Conservation (phyloP, 768 basidiomycete species). For the Agaricus subrufescens region DNA sequence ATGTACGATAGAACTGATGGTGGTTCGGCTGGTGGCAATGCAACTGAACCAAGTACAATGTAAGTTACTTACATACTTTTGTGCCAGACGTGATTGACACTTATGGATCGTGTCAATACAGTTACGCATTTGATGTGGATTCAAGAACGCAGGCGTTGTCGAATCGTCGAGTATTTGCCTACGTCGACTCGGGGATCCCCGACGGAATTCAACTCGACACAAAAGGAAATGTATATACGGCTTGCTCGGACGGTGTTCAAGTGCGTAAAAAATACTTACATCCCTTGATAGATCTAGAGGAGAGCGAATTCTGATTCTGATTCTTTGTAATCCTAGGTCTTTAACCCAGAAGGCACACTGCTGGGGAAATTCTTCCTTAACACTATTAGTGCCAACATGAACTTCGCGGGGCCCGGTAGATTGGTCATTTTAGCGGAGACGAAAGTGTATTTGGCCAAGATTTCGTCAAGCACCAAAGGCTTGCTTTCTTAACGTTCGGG, state of each 20-base stretch:
- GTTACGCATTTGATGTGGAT: conserved; percentile 69
- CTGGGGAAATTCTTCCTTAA: conserved; percentile 63
- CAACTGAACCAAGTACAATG: conserved; percentile 68
- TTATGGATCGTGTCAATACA: conserved; percentile 16
- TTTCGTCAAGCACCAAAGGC: conserved; percentile 28
- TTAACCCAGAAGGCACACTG: conserved; percentile 40
- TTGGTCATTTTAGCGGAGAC: conserved; percentile 46
- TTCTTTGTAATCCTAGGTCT: neutral
- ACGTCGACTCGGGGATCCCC: conserved; percentile 57
- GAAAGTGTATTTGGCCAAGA: conserved; percentile 41
- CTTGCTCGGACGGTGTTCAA: conserved; percentile 64
- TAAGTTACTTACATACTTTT: conserved; percentile 24
- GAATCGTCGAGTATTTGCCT: conserved; percentile 64
- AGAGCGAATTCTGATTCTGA: neutral
- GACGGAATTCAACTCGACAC: conserved; percentile 66
- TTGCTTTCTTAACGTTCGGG: neutral
- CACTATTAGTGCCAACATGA: conserved; percentile 38
- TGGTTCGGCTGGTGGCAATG: conserved; percentile 36
- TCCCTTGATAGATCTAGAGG: too few relatives aligned
- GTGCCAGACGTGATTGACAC: too few relatives aligned
- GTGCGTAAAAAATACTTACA: conserved; percentile 23
- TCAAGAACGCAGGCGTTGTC: conserved; percentile 44
- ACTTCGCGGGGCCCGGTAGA: conserved; percentile 37
- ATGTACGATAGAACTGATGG: conserved; percentile 46
- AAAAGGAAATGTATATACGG: conserved; percentile 61